Base-by-base conservation (phyloP, 148 eudicot species). In the Chenopodium quinoa region DNA sequence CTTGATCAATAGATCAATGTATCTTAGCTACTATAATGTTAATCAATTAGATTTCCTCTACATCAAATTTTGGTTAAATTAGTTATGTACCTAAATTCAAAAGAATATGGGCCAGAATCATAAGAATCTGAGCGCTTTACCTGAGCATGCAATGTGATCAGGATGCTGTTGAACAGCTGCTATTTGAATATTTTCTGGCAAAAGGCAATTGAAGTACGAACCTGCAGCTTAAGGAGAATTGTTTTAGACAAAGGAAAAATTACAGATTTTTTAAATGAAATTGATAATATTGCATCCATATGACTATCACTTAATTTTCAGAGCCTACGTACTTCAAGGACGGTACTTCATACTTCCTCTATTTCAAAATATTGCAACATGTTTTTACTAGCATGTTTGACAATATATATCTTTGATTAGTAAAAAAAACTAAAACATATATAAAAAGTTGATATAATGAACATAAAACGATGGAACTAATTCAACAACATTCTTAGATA, bases 151-250 rank as follows among this genome's bases (percentile, higher is more conserved):
- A 72, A 88, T 71, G 82, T 79, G 86, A 77, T 89, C 92, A 84
- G 97, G 91, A 80, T 86, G 81, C 84, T 88, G 94, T 76, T 86
- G 87, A 75, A 93, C 91, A 62, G 93, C 84, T 79, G 94, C 84
- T 72, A 89, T 84, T 83, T 92, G 92, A 69, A 95, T 87, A 80
- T 84, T 91, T 85, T 87, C 97, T 68, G 98, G 98, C 73, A 92
- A 87, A 80, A 95, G 77, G 86, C 96, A 93, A 68, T 89, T 86
- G 87, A 91, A 95, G 86, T 88, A 91, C 71, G 98, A 91, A 86
- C 94, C 98, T 93, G 93, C 79, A 83, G 79, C 85, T 79, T 67
- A 80, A 84, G 78, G 81, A 74, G 58, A 40, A 40, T 72, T 77
- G 54, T 48, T 78, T 89, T 52, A 81, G 83, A 86, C 70, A 69